Evolutionary conservation across 306 rosid species (phyloP).

Genomic region (Oemleria cerasiformis): DNA sequence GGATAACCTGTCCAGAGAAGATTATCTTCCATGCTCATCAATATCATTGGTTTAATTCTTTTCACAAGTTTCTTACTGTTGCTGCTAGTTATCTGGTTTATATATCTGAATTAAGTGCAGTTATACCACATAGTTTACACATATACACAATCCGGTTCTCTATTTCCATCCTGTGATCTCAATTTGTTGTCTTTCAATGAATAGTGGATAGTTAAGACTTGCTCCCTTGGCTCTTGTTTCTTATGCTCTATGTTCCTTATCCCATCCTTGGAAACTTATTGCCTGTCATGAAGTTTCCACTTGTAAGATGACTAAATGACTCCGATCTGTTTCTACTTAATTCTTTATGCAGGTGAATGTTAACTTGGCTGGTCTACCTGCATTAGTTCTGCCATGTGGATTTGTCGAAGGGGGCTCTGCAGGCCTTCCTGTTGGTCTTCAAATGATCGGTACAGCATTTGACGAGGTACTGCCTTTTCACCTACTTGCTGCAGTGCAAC

Average conservation of each 20-base stretch:
- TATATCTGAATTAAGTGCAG: not conserved
- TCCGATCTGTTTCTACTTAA: slow-evolving; percentile 5
- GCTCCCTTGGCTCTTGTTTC: not conserved
- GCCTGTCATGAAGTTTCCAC: not conserved
- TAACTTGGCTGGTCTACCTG: slow-evolving; percentile 96
- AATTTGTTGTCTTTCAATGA: not conserved
- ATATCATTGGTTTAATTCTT: too few species aligned
- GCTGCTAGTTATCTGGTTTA: too few species aligned
- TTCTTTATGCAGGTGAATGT: slow-evolving; percentile 67
- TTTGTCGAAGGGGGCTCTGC: slow-evolving; percentile 73
- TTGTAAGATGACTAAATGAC: slow-evolving; percentile 1
- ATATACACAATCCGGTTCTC: not conserved
- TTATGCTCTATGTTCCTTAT: not conserved
- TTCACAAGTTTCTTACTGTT: too few species aligned
- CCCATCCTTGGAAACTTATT: not conserved
- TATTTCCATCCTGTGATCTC: not conserved
- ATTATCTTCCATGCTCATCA: too few species aligned
- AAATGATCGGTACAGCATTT: slow-evolving; percentile 91
- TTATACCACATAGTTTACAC: not conserved
- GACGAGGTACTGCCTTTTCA: slow-evolving; percentile 59
- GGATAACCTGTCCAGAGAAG: not conserved
- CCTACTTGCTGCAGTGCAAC: slow-evolving; percentile 10
- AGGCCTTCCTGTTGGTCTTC: slow-evolving; percentile 95
- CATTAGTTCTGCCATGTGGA: slow-evolving; percentile 95
- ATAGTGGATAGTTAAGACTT: not conserved